A percentile compares a stretch with the other conserved stretches of the same genome.
phyloP scores from a whole-genome alignment of 2,329 filamentous ascomycete species.

The Ophiostoma australiae region DNA sequence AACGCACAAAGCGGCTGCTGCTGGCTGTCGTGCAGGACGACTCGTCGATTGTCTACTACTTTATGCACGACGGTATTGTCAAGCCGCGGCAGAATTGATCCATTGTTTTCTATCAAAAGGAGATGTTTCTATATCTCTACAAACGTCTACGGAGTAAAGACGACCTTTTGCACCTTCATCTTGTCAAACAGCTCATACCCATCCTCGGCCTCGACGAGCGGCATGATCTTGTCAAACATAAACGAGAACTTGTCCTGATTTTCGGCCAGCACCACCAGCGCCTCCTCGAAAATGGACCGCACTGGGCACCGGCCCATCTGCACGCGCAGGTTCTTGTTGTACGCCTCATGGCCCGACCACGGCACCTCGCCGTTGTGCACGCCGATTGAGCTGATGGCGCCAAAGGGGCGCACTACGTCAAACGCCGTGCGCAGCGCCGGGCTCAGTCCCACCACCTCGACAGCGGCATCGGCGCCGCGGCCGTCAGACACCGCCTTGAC shows the following conservation, averaged over 20 bases:
- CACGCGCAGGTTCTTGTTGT: constrained; percentile 65
- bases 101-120: constrained; percentile 14
- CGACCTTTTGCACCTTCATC: constrained; percentile 69
- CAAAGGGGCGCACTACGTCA: constrained; percentile 67
- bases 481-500: constrained; percentile 48
- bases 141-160: constrained; percentile 50
- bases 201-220: constrained; percentile 59
- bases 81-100: constrained; percentile 75
- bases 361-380: constrained; percentile 71
- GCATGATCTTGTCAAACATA: constrained; percentile 73
- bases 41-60: constrained; percentile 78
- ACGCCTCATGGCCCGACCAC: constrained; percentile 61
- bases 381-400: constrained; percentile 68
- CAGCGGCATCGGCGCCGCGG: constrained; percentile 76
- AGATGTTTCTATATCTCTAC: too few relatives aligned
- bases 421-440: constrained; percentile 66
- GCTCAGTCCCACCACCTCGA: constrained; percentile 70
- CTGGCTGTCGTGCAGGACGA: constrained; percentile 72
- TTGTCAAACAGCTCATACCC: constrained; percentile 68
- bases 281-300: constrained; percentile 61
- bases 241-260: constrained; percentile 63
- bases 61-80: constrained; percentile 80
- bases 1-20: constrained; percentile 62
- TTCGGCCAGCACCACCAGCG: constrained; percentile 59
- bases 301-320: constrained; percentile 77